Conservation (phyloP, 1,284 basidiomycete genomes). For the Sutorius eximius region DNA sequence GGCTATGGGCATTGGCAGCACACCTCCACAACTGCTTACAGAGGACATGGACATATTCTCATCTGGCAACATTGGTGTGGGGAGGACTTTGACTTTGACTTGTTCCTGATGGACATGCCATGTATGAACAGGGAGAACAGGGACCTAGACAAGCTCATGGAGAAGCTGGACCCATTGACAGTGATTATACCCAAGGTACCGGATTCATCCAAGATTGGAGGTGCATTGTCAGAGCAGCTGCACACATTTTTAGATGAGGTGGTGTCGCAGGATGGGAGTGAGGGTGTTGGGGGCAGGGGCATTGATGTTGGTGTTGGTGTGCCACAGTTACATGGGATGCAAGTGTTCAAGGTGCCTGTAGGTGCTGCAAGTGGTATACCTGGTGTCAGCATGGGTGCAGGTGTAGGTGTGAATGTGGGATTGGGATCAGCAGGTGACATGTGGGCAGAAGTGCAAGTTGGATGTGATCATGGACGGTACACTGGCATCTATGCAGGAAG, state of each 20-base stretch:
- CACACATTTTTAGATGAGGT: slow-evolving; percentile 47
- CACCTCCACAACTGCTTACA: not conserved
- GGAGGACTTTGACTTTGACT: slow-evolving; percentile 49
- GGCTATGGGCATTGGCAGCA: not conserved
- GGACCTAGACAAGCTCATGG: slow-evolving; percentile 38
- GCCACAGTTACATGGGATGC: not conserved
- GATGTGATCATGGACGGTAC: slow-evolving; percentile 36
- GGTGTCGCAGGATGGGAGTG: slow-evolving; percentile 29
- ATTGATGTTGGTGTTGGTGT: not conserved
- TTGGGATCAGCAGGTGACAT: not conserved
- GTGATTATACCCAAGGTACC: slow-evolving; percentile 17
- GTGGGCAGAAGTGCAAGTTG: slow-evolving; percentile 49
- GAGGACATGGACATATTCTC: slow-evolving; percentile 23
- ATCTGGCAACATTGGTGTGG: slow-evolving; percentile 4
- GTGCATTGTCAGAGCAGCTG: slow-evolving; percentile 40
- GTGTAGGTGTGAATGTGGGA: not conserved
- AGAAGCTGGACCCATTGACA: slow-evolving; percentile 33
- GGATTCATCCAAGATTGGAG: slow-evolving; percentile 29
- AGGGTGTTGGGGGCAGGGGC: not conserved
- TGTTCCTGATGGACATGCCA: slow-evolving; percentile 42
- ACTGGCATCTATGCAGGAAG: slow-evolving; percentile 1
- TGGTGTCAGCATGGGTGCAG: not conserved
- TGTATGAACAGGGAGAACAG: slow-evolving; percentile 29
- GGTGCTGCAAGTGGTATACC: not conserved
- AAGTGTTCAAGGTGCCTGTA: slow-evolving; percentile 4